Conservation (phyloP, 2,329 filamentous ascomycete genomes). For the Paecilomyces sp. region DNA sequence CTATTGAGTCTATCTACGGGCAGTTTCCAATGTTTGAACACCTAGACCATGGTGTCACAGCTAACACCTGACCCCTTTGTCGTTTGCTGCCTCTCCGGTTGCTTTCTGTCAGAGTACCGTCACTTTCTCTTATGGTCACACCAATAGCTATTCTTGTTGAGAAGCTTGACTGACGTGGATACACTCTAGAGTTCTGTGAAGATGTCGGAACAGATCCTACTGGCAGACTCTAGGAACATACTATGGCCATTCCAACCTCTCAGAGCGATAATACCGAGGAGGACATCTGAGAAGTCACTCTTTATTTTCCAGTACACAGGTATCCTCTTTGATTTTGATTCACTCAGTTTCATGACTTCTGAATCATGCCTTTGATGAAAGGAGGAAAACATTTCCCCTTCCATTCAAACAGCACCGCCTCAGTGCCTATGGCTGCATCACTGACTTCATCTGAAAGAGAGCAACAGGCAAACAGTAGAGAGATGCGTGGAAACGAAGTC, state of each 20-base stretch:
- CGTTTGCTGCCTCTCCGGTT: neutral
- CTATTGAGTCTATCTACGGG: neutral
- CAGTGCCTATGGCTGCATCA: constrained; percentile 1
- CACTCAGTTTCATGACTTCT: neutral
- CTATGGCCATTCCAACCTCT: neutral
- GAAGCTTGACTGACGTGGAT: neutral
- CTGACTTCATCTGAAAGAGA: constrained; percentile 7
- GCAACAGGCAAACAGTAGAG: neutral
- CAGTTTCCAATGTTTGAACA: neutral
- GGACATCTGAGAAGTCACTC: neutral
- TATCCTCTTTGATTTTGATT: neutral
- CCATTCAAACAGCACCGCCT: constrained; percentile 3
- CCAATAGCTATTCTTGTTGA: neutral
- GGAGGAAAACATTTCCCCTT: constrained; percentile 3
- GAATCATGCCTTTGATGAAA: neutral
- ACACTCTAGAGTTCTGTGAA: neutral
- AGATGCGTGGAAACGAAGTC: neutral
- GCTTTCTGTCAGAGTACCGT: neutral
- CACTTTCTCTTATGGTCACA: neutral
- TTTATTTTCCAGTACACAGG: neutral
- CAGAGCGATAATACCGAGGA: neutral
- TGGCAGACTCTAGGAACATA: neutral
- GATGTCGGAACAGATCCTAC: neutral
- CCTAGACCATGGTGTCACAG: neutral
- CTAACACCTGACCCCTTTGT: neutral